Conservation (phyloP, 2,329 filamentous ascomycete genomes). For the Fusarium continuum region DNA sequence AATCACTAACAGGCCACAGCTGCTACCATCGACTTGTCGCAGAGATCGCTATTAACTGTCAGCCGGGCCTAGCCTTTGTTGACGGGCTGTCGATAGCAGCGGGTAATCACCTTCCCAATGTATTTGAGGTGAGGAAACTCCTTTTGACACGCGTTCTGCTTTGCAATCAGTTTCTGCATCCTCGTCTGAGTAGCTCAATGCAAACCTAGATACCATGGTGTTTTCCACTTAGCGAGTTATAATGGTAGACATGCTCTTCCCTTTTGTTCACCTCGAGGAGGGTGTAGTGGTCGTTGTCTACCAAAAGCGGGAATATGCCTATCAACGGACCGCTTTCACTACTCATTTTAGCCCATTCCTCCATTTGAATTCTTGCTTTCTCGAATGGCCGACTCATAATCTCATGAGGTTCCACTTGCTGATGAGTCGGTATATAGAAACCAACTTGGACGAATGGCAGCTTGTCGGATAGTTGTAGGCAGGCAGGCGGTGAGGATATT, state of each 20-base stretch:
- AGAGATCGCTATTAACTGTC: background rate
- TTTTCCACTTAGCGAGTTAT: background rate
- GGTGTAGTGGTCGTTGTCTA: background rate
- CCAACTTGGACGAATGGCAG: constrained; percentile 5
- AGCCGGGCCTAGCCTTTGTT: background rate
- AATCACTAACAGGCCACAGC: background rate
- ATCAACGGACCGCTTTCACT: background rate
- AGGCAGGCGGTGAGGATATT: constrained; percentile 7
- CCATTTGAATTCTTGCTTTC: background rate
- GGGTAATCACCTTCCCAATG: background rate
- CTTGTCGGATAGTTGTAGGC: constrained; percentile 18
- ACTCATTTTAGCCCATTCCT: background rate
- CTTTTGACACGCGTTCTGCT: background rate
- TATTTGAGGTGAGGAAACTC: background rate
- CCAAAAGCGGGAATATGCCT: background rate
- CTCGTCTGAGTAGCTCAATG: no score
- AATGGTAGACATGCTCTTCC: background rate
- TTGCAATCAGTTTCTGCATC: background rate
- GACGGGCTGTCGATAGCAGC: background rate
- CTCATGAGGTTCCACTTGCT: background rate
- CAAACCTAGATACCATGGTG: background rate
- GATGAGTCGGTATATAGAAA: constrained; percentile 18
- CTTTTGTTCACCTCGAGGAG: background rate
- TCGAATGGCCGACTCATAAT: constrained; percentile 8
- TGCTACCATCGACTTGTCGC: background rate